A percentile compares a stretch with the other conserved stretches of the same genome.
These are phyloP conservation scores for Colletotrichum sp. DNA, from an alignment of 2,329 filamentous ascomycete genomes.

Conservation along the genomic window DNA sequence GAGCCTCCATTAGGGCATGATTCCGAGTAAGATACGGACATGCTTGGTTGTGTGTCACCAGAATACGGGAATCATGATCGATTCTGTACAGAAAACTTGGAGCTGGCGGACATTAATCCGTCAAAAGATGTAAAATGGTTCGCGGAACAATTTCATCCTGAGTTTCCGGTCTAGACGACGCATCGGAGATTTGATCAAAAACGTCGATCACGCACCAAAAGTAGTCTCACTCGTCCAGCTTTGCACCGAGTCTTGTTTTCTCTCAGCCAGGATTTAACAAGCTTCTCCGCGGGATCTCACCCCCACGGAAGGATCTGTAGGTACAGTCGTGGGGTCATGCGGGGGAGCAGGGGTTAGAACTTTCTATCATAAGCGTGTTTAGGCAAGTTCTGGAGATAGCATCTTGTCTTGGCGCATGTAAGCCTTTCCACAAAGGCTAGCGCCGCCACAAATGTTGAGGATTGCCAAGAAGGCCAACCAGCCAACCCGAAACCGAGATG, in stretches of 20 bases:
- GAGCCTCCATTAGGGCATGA: neutral
- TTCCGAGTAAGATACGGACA: neutral
- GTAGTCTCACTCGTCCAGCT: neutral
- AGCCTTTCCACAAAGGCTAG: neutral
- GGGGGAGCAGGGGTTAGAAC: neutral
- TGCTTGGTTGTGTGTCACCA: neutral
- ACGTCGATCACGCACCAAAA: neutral
- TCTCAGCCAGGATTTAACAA: neutral
- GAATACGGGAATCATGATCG: neutral
- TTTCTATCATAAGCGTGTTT: neutral
- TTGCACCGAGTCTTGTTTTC: neutral
- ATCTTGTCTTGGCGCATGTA: neutral
- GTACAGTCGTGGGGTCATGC: neutral
- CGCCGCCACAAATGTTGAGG: neutral
- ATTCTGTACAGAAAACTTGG: neutral
- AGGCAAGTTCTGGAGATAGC: neutral
- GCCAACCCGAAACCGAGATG: neutral
- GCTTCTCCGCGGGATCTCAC: neutral
- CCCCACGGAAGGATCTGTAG: neutral
- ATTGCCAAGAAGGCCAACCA: neutral
- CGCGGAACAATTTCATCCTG: neutral
- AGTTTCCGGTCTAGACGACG: fast-evolving
- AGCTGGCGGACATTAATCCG: neutral
- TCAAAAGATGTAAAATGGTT: neutral
- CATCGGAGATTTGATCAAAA: neutral